Evolutionary conservation across 805 yeast species (phyloP).

Genomic region (Metschnikowia kunwiensis): DNA sequence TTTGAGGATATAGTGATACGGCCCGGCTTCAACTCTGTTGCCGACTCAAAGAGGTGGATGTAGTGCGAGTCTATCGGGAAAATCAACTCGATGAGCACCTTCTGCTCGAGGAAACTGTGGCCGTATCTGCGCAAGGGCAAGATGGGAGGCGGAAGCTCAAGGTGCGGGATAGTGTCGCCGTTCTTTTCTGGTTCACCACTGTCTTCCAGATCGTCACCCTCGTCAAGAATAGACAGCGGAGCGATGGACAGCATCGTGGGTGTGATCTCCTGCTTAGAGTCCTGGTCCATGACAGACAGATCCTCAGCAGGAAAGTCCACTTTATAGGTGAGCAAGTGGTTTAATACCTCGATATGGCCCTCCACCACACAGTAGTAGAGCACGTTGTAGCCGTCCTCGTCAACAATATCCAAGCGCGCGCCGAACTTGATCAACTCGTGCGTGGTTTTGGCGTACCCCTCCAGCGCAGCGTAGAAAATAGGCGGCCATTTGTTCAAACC

Average conservation of each 20-base stretch:
- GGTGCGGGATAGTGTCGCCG: slow-evolving; percentile 80
- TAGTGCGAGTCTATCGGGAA: slow-evolving; percentile 52
- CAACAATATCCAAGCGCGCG: slow-evolving; percentile 65
- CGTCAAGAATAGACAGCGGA: slow-evolving; percentile 28
- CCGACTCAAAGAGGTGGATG: slow-evolving; percentile 43
- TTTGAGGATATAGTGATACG: slow-evolving; percentile 78
- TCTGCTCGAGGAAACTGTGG: slow-evolving; percentile 89
- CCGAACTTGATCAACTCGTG: slow-evolving; percentile 67
- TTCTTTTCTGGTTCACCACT: slow-evolving; percentile 35
- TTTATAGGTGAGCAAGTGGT: slow-evolving; percentile 53
- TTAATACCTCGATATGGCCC: slow-evolving; percentile 81
- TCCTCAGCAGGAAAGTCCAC: slow-evolving; percentile 12
- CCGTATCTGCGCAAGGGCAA: slow-evolving; percentile 92
- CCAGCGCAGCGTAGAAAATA: slow-evolving; percentile 81
- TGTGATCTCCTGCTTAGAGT: not conserved
- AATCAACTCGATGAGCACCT: slow-evolving; percentile 74
- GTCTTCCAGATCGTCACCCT: slow-evolving; percentile 37
- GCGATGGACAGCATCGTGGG: not conserved
- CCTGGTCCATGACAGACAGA: not conserved
- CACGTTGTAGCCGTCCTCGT: slow-evolving; percentile 78
- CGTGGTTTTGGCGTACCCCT: slow-evolving; percentile 74
- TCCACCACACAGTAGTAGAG: slow-evolving; percentile 90
- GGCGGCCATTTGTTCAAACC: slow-evolving; percentile 93
- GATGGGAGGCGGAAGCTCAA: slow-evolving; percentile 93
- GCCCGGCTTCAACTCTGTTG: slow-evolving; percentile 58